phyloP scores from a whole-genome alignment of 2,329 filamentous ascomycete genomes.

The Fusarium compactum region DNA sequence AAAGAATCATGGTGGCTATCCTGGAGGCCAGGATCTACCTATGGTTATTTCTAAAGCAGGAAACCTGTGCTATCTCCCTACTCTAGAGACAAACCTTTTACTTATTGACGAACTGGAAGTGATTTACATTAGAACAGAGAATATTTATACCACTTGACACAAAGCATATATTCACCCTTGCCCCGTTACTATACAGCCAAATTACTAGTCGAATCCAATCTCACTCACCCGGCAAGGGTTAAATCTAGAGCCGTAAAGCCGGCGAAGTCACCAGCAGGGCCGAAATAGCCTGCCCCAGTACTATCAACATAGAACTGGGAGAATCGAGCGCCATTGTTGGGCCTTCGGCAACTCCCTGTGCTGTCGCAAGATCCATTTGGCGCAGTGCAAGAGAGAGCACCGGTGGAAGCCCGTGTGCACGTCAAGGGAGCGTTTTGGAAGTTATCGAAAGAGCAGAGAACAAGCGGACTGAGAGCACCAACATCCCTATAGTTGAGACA shows the following conservation, averaged over 20 bases:
- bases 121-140: background rate
- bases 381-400: background rate
- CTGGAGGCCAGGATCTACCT: background rate
- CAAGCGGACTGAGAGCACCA: background rate
- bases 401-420: background rate
- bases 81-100: background rate
- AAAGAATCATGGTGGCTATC: background rate
- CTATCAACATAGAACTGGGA: conserved; percentile 14
- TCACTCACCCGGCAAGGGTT: background rate
- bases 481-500: background rate
- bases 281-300: background rate
- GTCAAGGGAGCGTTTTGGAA: background rate
- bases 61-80: background rate
- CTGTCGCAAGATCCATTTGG: accelerated
- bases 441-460: conserved; percentile 1
- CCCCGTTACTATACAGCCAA: accelerated
- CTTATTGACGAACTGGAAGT: background rate
- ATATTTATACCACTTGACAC: background rate
- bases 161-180: background rate
- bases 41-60: accelerated
- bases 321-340: accelerated
- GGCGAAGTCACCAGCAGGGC: background rate
- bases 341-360: accelerated
- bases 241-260: background rate
- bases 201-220: background rate